Base-by-base conservation (phyloP, 805 yeast genomes). In the Candida loeiensis region DNA sequence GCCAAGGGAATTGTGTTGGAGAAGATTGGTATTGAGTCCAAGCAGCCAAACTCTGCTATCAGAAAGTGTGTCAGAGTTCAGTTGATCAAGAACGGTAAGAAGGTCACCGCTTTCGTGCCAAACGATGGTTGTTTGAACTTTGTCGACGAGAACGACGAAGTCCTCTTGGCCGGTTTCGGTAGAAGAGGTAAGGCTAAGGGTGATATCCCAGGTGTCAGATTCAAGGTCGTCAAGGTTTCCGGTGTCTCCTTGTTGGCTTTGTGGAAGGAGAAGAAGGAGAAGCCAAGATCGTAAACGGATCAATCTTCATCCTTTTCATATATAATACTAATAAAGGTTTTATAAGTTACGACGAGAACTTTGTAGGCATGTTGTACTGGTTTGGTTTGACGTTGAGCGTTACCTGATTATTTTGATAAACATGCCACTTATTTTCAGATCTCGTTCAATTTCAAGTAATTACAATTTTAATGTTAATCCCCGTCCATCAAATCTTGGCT, bases 151-250 rank as follows among this genome's bases (percentile, higher is more conserved):
- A 93, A 93, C 82, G 99, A 93, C 79, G 98, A 93, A 77, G 99
- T 93, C 64, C 80, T 93, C 67, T 82, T 93, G 64, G 98, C 99
- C 67, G 99, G 99, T 83, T 93, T 93, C 89, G 99, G 99, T 88
- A 89, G 98, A 81, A 93, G 96, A 84, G 99, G 99, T 82, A 93
- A 93, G 84, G 99, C 99, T 75, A 93, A 93, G 95, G 99, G 99
- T 83, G 99, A 93, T 90, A 91, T 93, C 71, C 99, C 99, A 76
- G 99, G 99, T 88, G 99, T 93, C 72, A 93, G 99, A 86, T 93
- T 93, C 89, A 93, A 93, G 87, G 99, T 93, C 73, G 99, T 93
- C 73, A 93, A 93, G 83, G 99, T 93, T 64, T 87, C 99, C 63
- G 99, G 99, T 86, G 99, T 95, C 67, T 93, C 99, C 63, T 83